Base-by-base conservation (phyloP, 306 rosid genomes). In the Rosa chinensis region DNA sequence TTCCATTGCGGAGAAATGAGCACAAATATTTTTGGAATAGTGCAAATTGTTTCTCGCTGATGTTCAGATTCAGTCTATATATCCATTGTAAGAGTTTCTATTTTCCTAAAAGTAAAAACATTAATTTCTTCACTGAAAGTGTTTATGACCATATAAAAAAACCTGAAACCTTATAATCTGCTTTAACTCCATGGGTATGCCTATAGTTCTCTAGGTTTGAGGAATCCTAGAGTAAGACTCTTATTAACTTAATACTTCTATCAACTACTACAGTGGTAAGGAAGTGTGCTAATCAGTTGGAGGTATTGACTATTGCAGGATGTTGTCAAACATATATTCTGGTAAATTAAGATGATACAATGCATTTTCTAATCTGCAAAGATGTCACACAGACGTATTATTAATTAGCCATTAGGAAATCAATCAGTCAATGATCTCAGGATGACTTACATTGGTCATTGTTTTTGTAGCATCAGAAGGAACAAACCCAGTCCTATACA, bases 11-110 rank as follows among this genome's bases (percentile, higher is more conserved):
- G 99, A 92, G 82, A 94, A 85, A 78, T 97, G 92, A 80, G 91
- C 93, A 72, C 97, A 94, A 81, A 94, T 92, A 81, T 94, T 94
- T 83, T 92, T 97, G 2, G 97, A 94, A 78, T 97, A 94, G 63
- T 91, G 97, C 89, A 94, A 92, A 84, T 91, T 94, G 88, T 94
- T 94, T 84, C 99, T 92, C 62, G 95, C 97, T 14, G 97, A 92
- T 86, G 97, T 94, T 73, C 99, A 94, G 92, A 94, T 94, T 89
- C 97, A 94, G 74, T 91, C 52, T 44, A 44, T 44, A 79, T 94
- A 94, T 86, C 97, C 97, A 56, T 67, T 94, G 99, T 94, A 91
- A 88, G 80, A 69, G 16, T 77, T 47, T 80, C 82, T 21, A 28
- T 14, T 39, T 74, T 32, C 52, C 45, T 1, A 2, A 32, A 63